phyloP scores from a whole-genome alignment of 164 flowering plant genomes.

The Piper betle region DNA sequence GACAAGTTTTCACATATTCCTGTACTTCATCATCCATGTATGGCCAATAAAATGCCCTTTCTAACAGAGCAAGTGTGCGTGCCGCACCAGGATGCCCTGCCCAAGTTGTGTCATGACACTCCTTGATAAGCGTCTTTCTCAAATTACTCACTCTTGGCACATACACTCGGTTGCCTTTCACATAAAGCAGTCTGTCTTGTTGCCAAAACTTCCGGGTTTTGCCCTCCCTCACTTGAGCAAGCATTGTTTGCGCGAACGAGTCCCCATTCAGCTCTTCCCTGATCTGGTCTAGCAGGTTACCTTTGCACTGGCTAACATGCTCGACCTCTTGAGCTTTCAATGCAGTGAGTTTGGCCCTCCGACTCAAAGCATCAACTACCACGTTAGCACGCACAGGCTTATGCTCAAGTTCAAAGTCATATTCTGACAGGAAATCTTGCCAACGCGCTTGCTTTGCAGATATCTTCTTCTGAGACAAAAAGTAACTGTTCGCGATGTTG shows the following conservation, averaged over 20 bases:
- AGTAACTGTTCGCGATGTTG: neutral
- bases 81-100: neutral
- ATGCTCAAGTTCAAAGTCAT: neutral
- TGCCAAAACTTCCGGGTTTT: too few relatives aligned
- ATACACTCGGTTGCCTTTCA: neutral
- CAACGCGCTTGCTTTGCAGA: constrained; percentile 9
- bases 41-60: too few relatives aligned
- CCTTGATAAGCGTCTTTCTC: neutral
- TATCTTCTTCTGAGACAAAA: constrained; percentile 10
- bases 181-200: neutral
- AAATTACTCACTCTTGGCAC: neutral
- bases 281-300: neutral
- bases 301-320: neutral
- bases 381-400: neutral
- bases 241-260: neutral
- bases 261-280: neutral
- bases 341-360: neutral
- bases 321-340: neutral
- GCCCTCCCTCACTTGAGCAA: neutral
- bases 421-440: constrained; percentile 13
- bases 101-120: neutral
- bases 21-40: neutral
- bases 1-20: too few relatives aligned
- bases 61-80: neutral
- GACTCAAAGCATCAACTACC: neutral